Evolutionary conservation across 139 green algal genomes (phyloP), one percentile per base, ranked within the genome.

Genomic region (Coelastrella sp.): DNA sequence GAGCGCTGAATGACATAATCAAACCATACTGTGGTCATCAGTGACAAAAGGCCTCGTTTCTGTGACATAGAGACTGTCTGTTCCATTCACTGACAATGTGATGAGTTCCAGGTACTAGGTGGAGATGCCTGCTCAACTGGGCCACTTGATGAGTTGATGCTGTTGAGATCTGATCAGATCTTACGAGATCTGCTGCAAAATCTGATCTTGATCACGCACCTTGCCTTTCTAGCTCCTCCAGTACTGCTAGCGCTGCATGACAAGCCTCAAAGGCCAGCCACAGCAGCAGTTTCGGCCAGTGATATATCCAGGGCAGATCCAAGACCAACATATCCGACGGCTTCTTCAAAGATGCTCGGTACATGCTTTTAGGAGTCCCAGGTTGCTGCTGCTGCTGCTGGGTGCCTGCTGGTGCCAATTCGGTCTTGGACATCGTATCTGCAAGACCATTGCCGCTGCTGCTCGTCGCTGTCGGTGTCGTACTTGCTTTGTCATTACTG

Each of bases 321-420:
- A 72, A 72, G 30, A 87, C 83, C 83, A 87, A n/a, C 45, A 43
- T 45, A 32, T 84, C 78, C 35, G 77, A 30, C n/a, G 23, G 60
- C 35, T 27, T n/a, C 69, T 60, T 59, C 37, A 41, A 40, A 7
- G 40, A 35, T 9, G 40, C 69, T 40, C 30, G 17, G 53, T 32
- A 64, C 53, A 64, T 32, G 53, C 53, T 64, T 21, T 27, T 64
- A 27, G 64, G 25, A 23, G 17, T n/a, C 41, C 38, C 21, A 4
- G 37, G 69, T 21, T 78, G 69, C 69, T 79, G 69, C 30, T 60
- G 69, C 25, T 79, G 38, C 1, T 25, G 7, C n/a, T 79, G 69
- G 9, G 67, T 8, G 0, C 23, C 37, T 35, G 53, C 67, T 30
- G 67, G 13, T 32, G 67, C 67, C 1, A 32, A 11, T 34, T 30